A percentile compares a stretch with the other conserved stretches of the same genome.
Evolutionary conservation across 2,329 filamentous ascomycete genomes (phyloP).

Genomic region (Pseudogymnoascus sp.): DNA sequence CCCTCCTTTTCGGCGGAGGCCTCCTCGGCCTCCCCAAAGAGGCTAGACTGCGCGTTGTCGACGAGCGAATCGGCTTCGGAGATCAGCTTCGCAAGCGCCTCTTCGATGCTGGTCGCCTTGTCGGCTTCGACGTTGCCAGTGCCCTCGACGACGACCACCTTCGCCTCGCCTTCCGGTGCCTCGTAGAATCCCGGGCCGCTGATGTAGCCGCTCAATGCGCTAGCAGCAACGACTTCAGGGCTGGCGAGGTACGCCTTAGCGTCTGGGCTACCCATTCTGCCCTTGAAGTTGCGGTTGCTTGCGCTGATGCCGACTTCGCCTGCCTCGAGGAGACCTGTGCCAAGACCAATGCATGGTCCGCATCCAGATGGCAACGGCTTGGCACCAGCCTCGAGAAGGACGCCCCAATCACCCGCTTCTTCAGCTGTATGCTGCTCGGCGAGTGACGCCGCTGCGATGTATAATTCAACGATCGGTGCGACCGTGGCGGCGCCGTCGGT

Average conservation of each 20-base stretch:
- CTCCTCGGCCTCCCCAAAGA: conserved; percentile 23
- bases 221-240: conserved; percentile 88
- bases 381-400: conserved; percentile 73
- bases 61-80: conserved; percentile 56
- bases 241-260: conserved; percentile 82
- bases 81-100: conserved; percentile 66
- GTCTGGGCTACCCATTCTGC: conserved; percentile 74
- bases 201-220: conserved; percentile 67
- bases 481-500: conserved; percentile 64
- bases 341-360: conserved; percentile 80
- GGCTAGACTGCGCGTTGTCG: conserved; percentile 29
- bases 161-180: conserved; percentile 59
- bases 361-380: conserved; percentile 65
- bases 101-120: conserved; percentile 58
- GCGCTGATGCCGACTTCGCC: conserved; percentile 85
- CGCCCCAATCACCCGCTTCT: conserved; percentile 78
- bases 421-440: conserved; percentile 73
- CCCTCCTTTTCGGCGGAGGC: conserved; percentile 31
- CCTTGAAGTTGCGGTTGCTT: conserved; percentile 85
- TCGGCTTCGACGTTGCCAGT: conserved; percentile 59
- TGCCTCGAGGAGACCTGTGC: conserved; percentile 66
- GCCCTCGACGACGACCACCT: conserved; percentile 66
- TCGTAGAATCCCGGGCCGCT: conserved; percentile 73
- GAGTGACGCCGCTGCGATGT: conserved; percentile 80
- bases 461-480: conserved; percentile 71